Evolutionary conservation across 2,329 filamentous ascomycete species (phyloP), one percentile per base, ranked within the genome.

Genomic region (Myrmaecium sp.): DNA sequence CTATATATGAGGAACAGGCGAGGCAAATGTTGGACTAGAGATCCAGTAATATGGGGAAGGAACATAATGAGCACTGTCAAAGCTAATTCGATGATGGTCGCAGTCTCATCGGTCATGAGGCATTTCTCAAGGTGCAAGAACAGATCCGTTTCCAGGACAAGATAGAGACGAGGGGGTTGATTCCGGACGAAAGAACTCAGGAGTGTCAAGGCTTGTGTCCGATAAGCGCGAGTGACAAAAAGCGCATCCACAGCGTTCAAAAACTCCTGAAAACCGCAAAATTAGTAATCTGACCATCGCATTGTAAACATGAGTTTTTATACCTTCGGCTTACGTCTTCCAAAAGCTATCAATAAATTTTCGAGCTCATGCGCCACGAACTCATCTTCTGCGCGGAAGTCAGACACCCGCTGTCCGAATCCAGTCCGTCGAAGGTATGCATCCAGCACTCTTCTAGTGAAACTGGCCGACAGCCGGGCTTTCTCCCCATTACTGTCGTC

Each of bases 1-100:
- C 74, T 77, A 46, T 89, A 89, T 27, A 89, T 74, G 33, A 83
- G 74, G 60, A 86, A 89, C 11, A 89, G 57, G 12, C 69, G 68
- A 16, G 78, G 73, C 5, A 89, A 59, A 42, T 75, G 66, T 14
- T 49, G 41, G 2, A 72, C 69, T 9, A 84, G 53, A 3, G 74
- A 74, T 37, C 67, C 74, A 1, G 79, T 79, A 49, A 86, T 79
- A 43, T 84, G 78, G 2, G 80, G 80, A 26, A 89, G 50, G 15
- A 86, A 69, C 80, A 89, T 89, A 36, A 80, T 74, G 31, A 89
- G 52, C 5, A 71, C 68, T 4, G 76, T 78, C 27, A 89, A 55
- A 1, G 78, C 76, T 22, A 82, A 57, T 2, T 78, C 78, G n/a
- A 86, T 63, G 3, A 77, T 69, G 1, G 74, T 74, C 0, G 77